Evolutionary conservation across 345 rosid species (phyloP), one percentile per base, ranked within the genome.

Genomic region (Laguncularia racemosa): DNA sequence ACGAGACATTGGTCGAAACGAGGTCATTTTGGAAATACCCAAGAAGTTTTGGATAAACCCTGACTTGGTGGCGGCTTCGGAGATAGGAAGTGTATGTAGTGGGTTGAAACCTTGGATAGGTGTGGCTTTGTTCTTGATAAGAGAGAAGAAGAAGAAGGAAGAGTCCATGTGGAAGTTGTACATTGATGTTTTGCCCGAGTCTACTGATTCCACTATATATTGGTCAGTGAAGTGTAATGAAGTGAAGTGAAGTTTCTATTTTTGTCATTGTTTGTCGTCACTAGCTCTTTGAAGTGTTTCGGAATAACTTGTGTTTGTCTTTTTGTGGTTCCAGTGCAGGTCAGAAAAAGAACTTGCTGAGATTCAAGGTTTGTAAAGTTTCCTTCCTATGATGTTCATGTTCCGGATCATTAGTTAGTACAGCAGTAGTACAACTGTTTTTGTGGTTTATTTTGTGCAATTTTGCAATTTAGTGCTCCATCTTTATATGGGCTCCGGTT

Each of bases 291-390:
- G 23, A 61, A 58, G 56, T 53, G 66, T 59, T 62, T 73, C 63
- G 71, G 54, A 74, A 70, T 70, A 54, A 72, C 67, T 58, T 48
- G 59, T 67, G 61, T 66, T 48, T 33, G 11, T 33, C 55, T 50
- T 65, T 58, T 62, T 50, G 65, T 79, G 79, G 78, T 70, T 83
- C 77, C 95, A 89, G 98, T 70, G 78, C 98, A 92, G 98, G 95
- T 89, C 96, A 70, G 95, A 89, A 73, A 90, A 86, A 67, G 98
- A 92, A 84, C 86, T 89, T 59, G 83, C 76, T 57, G 86, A 92
- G 78, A 80, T 92, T 65, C 84, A 84, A 86, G 98, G 98, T 91
- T 54, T 54, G 46, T 44, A 23, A 16, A 46, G 0, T 61, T 43
- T 53, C 1, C 14, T 6, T 38, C 60, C 43, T 16, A 17, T 62